Conservation (phyloP, 441 rosid species). For the Jatropha multifida region DNA sequence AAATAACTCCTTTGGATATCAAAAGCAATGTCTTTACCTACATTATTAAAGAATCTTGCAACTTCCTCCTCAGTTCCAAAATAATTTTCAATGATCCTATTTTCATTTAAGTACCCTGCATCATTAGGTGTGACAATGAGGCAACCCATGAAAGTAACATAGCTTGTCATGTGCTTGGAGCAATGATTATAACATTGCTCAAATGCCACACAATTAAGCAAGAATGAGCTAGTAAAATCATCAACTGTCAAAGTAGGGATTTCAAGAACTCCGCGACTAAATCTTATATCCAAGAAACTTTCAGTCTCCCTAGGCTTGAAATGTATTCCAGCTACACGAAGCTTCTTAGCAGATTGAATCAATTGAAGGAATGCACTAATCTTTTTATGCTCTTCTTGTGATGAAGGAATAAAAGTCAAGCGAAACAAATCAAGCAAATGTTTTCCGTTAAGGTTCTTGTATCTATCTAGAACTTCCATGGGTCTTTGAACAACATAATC, state of each 20-base stretch:
- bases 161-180: slow-evolving; percentile 47
- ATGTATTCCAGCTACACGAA: slow-evolving; percentile 42
- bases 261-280: slow-evolving; percentile 36
- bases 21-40: slow-evolving; percentile 54
- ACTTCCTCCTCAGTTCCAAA: slow-evolving; percentile 49
- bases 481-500: background rate
- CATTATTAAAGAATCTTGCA: slow-evolving; percentile 33
- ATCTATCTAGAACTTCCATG: background rate
- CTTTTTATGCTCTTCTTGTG: background rate
- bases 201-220: slow-evolving; percentile 48
- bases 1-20: slow-evolving; percentile 41
- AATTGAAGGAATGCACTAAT: slow-evolving; percentile 19
- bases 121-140: slow-evolving; percentile 33
- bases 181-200: slow-evolving; percentile 49
- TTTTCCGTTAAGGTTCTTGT: background rate
- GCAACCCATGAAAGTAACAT: slow-evolving; percentile 34
- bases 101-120: slow-evolving; percentile 36
- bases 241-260: slow-evolving; percentile 45
- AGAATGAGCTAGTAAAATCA: slow-evolving; percentile 44
- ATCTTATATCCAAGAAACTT: slow-evolving; percentile 41
- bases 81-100: slow-evolving; percentile 49
- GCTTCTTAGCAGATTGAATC: slow-evolving; percentile 44
- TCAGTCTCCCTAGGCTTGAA: slow-evolving; percentile 32
- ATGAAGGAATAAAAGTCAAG: background rate
- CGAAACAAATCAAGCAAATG: slow-evolving; percentile 9